Conservation (phyloP, 1,284 basidiomycete genomes). For the Ganoderma resinaceum region DNA sequence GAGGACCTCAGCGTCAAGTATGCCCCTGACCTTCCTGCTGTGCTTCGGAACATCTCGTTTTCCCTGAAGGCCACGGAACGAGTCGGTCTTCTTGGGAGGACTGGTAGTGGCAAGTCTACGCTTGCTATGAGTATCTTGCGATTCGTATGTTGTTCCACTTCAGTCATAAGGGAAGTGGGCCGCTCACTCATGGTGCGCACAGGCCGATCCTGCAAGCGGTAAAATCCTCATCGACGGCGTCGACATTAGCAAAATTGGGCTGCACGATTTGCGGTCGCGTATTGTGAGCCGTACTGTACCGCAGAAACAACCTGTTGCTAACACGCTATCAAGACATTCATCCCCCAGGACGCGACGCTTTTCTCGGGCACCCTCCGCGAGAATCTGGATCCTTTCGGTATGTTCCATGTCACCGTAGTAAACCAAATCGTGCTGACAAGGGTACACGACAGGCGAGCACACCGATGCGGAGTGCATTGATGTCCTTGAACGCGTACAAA, state of each 20-base stretch:
- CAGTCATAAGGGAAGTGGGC: not conserved
- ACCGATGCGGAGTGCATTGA: conserved; percentile 81
- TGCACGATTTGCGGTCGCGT: conserved; percentile 83
- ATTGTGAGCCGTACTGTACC: conserved; percentile 53
- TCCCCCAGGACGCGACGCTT: conserved; percentile 81
- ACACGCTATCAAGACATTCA: conserved; percentile 65
- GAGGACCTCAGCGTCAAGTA: conserved; percentile 85
- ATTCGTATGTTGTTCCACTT: conserved; percentile 62
- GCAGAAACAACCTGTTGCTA: not conserved
- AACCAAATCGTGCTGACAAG: not conserved
- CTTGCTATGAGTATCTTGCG: conserved; percentile 87
- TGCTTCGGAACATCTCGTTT: conserved; percentile 81
- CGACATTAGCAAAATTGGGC: conserved; percentile 87
- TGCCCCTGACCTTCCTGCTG: conserved; percentile 83
- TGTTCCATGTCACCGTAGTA: conserved; percentile 22
- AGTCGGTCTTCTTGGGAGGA: conserved; percentile 78
- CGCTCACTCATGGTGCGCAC: not conserved
- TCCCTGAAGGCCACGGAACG: conserved; percentile 67
- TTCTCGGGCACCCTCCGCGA: conserved; percentile 89
- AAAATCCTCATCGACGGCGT: conserved; percentile 88
- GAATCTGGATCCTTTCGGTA: conserved; percentile 87
- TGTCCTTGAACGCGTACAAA: conserved; percentile 68
- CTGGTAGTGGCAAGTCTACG: conserved; percentile 84
- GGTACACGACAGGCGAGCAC: conserved; percentile 70
- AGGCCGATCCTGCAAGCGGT: conserved; percentile 83